Conservation (phyloP, 2,329 filamentous ascomycete species). For the Didymella arachidicola region DNA sequence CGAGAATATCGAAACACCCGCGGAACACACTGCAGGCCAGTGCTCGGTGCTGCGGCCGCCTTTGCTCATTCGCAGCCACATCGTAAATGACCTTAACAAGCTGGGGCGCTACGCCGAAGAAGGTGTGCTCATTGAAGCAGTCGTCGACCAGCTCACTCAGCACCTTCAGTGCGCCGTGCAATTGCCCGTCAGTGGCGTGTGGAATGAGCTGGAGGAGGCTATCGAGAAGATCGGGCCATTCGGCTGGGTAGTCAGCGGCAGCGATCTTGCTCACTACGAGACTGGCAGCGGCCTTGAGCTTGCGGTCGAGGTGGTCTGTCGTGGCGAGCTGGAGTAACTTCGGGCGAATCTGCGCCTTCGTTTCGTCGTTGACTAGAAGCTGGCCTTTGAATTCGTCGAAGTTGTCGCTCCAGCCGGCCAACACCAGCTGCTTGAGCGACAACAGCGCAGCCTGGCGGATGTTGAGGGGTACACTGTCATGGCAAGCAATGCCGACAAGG, state of each 20-base stretch:
- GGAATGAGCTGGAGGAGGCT: conserved; percentile 80
- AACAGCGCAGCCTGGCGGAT: conserved; percentile 86
- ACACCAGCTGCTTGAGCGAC: conserved; percentile 81
- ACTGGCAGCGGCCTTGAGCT: conserved; percentile 88
- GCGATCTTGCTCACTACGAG: conserved; percentile 94
- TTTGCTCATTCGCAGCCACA: conserved; percentile 77
- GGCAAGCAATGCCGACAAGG: conserved; percentile 80
- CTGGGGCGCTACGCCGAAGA: conserved; percentile 86
- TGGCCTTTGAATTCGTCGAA: conserved; percentile 74
- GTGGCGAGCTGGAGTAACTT: conserved; percentile 80
- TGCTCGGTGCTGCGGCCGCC: conserved; percentile 79
- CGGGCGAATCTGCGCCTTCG: conserved; percentile 76
- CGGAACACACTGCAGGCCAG: conserved; percentile 90
- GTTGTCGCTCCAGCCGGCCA: conserved; percentile 81
- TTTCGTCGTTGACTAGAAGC: conserved; percentile 74
- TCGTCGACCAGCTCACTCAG: conserved; percentile 91
- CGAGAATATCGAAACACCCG: conserved; percentile 90
- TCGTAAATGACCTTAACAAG: conserved; percentile 85
- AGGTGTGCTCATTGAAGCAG: conserved; percentile 91
- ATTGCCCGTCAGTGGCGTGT: conserved; percentile 75
- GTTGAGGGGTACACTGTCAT: conserved; percentile 74
- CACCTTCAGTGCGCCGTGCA: conserved; percentile 89
- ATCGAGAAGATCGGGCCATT: conserved; percentile 90
- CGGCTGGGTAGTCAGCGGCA: conserved; percentile 88
- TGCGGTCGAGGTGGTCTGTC: conserved; percentile 76